Evolutionary conservation across 2,329 filamentous ascomycete genomes (phyloP).

Genomic region (Fusarium luffae): DNA sequence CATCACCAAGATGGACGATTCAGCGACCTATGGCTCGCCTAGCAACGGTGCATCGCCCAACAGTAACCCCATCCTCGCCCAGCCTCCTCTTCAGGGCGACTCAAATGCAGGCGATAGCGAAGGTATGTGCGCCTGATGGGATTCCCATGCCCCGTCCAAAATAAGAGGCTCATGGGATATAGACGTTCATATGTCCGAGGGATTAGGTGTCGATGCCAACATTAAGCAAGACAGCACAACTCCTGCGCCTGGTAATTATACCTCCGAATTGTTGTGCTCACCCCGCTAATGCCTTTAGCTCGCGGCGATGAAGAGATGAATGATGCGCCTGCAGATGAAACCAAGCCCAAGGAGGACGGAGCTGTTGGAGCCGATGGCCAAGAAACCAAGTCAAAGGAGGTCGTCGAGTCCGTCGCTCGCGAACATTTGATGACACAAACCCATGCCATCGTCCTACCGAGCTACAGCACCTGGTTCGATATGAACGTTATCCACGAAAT

Average conservation of each 20-base stretch:
- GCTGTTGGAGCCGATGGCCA: slow-evolving; percentile 62
- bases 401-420: slow-evolving; percentile 85
- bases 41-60: slow-evolving; percentile 66
- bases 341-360: slow-evolving; percentile 62
- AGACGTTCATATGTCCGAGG: slow-evolving; percentile 75
- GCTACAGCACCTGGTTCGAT: slow-evolving; percentile 99
- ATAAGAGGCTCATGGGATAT: slow-evolving; percentile 31
- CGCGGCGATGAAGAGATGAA: slow-evolving; percentile 85
- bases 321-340: slow-evolving; percentile 66
- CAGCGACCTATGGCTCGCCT: slow-evolving; percentile 67
- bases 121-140: slow-evolving; percentile 53
- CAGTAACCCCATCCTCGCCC: slow-evolving; percentile 66
- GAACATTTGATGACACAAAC: slow-evolving; percentile 94
- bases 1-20: slow-evolving; percentile 65
- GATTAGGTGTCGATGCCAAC: slow-evolving; percentile 56
- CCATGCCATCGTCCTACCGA: slow-evolving; percentile 94
- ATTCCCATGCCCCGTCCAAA: not conserved
- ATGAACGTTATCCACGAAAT: slow-evolving; percentile 93
- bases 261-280: slow-evolving; percentile 74
- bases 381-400: slow-evolving; percentile 79
- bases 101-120: slow-evolving; percentile 54
- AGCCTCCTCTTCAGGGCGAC: slow-evolving; percentile 63
- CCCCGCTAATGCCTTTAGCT: slow-evolving; percentile 62
- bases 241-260: slow-evolving; percentile 62
- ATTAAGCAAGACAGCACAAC: slow-evolving; percentile 72